phyloP scores from a whole-genome alignment of 2,329 filamentous ascomycete species.

The Ceratocystis alfenasii region DNA sequence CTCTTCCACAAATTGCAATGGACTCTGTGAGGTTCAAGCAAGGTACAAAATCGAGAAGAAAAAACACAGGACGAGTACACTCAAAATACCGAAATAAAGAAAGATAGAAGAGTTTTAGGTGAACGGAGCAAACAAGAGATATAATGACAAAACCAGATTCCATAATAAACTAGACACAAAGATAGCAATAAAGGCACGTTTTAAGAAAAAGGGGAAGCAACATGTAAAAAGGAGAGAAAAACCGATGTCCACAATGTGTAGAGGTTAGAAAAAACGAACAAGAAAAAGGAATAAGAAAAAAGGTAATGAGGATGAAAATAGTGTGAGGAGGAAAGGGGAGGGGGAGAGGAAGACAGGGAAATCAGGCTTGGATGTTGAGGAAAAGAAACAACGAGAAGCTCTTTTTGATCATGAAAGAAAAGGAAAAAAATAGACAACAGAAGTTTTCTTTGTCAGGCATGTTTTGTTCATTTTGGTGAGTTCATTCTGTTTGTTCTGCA shows the following conservation, averaged over 20 bases:
- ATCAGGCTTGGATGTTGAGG: not conserved
- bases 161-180: constrained; percentile 9
- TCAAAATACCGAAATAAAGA: not conserved
- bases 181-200: constrained; percentile 1
- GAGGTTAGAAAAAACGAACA: not conserved
- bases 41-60: constrained; percentile 33
- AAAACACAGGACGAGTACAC: not conserved
- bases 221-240: not conserved
- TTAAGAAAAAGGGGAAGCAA: not conserved
- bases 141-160: constrained; percentile 10
- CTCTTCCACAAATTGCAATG: too few relatives aligned
- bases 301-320: not conserved
- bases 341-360: not conserved
- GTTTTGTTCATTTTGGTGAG: constrained; percentile 8
- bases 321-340: not conserved
- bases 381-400: not conserved
- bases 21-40: too few relatives aligned
- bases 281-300: not conserved
- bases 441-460: constrained; percentile 12
- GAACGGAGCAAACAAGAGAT: not conserved
- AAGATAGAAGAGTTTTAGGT: not conserved
- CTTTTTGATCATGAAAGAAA: constrained; percentile 6
- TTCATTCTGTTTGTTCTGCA: constrained; percentile 14
- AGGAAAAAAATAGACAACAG: constrained; percentile 1
- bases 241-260: not conserved